These are phyloP conservation scores for Neonectria faginata DNA, from an alignment of 2,329 filamentous ascomycete genomes.

Conservation along the genomic window DNA sequence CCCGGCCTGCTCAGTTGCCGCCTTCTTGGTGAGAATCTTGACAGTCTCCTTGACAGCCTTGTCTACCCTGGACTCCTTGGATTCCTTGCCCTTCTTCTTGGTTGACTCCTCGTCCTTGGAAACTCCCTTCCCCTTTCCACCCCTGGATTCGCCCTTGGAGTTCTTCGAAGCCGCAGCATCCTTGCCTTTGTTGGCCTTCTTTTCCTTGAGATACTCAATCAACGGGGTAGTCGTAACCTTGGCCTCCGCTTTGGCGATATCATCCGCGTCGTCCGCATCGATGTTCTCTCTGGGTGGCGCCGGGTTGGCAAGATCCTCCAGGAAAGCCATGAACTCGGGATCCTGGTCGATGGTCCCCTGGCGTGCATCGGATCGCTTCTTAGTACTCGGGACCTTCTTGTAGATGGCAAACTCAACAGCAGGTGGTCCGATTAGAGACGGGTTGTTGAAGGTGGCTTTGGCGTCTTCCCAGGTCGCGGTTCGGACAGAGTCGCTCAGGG, in stretches of 20 bases:
- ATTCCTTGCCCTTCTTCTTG: conserved; percentile 72
- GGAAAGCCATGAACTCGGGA: conserved; percentile 92
- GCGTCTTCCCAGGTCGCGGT: conserved; percentile 81
- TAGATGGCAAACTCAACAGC: conserved; percentile 85
- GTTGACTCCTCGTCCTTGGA: conserved; percentile 62
- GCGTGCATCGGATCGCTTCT: conserved; percentile 81
- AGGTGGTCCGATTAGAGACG: conserved; percentile 81
- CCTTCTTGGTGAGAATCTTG: conserved; percentile 72
- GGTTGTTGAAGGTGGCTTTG: conserved; percentile 77
- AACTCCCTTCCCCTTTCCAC: conserved; percentile 60
- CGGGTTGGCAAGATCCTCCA: conserved; percentile 85
- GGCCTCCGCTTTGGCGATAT: conserved; percentile 60
- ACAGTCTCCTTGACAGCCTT: conserved; percentile 68
- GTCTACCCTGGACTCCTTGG: conserved; percentile 64
- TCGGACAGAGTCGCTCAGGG: conserved; percentile 78
- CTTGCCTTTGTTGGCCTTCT: conserved; percentile 81
- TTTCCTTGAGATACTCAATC: conserved; percentile 90
- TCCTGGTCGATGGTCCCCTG: conserved; percentile 98
- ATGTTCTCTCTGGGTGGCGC: conserved; percentile 57
- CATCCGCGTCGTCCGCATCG: conserved; percentile 57
- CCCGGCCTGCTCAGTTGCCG: conserved; percentile 61
- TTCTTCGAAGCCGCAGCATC: conserved; percentile 58
- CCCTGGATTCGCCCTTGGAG: conserved; percentile 68
- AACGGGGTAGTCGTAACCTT: conserved; percentile 87
- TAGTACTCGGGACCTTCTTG: conserved; percentile 81